These are phyloP conservation scores for Camellia lanceoleosa DNA, from an alignment of 148 eudicot genomes.

Conservation along the genomic window DNA sequence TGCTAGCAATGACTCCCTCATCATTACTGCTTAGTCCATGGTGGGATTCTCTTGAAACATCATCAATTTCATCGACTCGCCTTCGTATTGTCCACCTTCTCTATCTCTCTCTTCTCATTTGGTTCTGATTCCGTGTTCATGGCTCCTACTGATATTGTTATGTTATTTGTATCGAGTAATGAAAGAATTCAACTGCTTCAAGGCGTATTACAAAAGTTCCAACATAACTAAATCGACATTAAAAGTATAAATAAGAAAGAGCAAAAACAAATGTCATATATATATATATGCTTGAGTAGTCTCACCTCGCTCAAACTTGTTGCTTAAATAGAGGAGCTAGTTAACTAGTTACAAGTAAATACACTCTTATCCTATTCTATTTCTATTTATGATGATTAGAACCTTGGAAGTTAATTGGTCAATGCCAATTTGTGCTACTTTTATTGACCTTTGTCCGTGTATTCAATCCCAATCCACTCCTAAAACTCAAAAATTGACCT, in stretches of 20 bases:
- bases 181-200: not conserved
- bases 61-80: conserved; percentile 12
- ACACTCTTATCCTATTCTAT: too few relatives aligned
- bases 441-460: too few relatives aligned
- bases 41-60: conserved; percentile 36
- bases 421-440: too few relatives aligned
- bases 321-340: not conserved
- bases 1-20: conserved; percentile 55
- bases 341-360: too few relatives aligned
- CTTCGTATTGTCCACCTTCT: conserved; percentile 19
- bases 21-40: conserved; percentile 75
- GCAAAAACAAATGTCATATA: not conserved
- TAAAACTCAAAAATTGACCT: too few relatives aligned
- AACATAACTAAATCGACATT: too few relatives aligned
- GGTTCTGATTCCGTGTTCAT: not conserved
- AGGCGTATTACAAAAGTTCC: not conserved
- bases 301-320: not conserved
- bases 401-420: too few relatives aligned
- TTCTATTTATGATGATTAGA: too few relatives aligned
- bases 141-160: not conserved
- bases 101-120: conserved; percentile 25
- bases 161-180: not conserved
- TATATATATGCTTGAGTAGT: not conserved
- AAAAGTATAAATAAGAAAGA: too few relatives aligned
- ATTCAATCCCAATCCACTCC: too few relatives aligned